Percentiles rank a stretch among this genome's conserved stretches.
These are phyloP conservation scores for Punctularia strigosozonata DNA, from an alignment of 768 basidiomycete genomes.

Conservation along the genomic window DNA sequence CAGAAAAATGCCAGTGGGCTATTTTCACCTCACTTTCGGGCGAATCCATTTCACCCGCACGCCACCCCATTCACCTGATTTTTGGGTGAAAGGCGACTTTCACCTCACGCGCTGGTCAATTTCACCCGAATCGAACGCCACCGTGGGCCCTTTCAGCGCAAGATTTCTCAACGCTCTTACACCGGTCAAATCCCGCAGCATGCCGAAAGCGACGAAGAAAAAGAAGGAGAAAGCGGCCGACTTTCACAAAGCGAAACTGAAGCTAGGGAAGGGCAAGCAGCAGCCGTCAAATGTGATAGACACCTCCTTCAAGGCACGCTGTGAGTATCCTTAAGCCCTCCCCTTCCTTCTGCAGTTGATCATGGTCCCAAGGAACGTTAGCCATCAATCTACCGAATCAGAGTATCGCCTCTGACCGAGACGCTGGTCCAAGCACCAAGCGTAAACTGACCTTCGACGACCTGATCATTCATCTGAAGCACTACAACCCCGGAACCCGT, in stretches of 20 bases:
- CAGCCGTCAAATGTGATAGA: constrained; percentile 76
- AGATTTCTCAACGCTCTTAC: background rate
- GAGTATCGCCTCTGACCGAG: constrained; percentile 52
- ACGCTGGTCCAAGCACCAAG: constrained; percentile 56
- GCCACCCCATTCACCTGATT: no score
- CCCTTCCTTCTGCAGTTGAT: no score
- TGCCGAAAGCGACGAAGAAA: constrained; percentile 87
- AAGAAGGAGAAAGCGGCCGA: constrained; percentile 82
- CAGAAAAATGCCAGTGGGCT: no score
- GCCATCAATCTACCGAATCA: constrained; percentile 87
- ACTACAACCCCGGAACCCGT: constrained; percentile 68
- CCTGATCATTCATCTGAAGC: constrained; percentile 66
- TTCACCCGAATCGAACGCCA: no score
- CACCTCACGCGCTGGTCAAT: no score
- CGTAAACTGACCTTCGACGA: constrained; percentile 68
- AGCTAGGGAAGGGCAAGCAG: constrained; percentile 92
- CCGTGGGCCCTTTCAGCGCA: no score
- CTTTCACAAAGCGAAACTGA: constrained; percentile 94
- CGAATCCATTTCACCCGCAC: no score
- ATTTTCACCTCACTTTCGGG: no score
- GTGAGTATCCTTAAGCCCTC: constrained; percentile 47
- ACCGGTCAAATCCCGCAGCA: constrained; percentile 9
- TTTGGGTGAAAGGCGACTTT: no score
- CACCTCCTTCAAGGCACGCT: constrained; percentile 91
- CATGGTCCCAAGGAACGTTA: constrained; percentile 17